Conservation (phyloP, 2,329 filamentous ascomycete genomes). For the Hymenoscyphus fructigenus region DNA sequence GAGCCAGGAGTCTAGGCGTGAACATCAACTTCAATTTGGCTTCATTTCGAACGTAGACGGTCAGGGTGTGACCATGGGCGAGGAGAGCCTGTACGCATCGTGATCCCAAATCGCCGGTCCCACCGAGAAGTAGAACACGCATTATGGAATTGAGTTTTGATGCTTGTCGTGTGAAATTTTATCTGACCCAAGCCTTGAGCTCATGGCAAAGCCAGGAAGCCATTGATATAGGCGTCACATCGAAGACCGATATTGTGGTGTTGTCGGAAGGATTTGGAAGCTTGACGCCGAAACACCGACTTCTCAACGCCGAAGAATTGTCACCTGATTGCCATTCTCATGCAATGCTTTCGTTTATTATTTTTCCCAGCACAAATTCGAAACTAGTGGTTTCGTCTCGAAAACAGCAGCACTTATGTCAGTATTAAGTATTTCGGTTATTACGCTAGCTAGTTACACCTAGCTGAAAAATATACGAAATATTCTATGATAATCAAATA, state of each 20-base stretch:
- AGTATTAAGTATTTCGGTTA: no score
- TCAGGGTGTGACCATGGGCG: slow-evolving; percentile 38
- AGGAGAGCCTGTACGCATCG: slow-evolving; percentile 39
- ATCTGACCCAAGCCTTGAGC: neutral
- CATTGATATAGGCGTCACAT: neutral
- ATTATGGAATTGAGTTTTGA: slow-evolving; percentile 28
- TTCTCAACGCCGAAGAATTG: no score
- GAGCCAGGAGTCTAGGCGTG: slow-evolving; percentile 34
- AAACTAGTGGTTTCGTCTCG: no score
- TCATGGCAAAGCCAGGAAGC: neutral
- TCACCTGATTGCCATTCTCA: no score
- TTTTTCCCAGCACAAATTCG: no score
- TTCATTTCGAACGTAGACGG: slow-evolving; percentile 42
- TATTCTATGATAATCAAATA: no score
- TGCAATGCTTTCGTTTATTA: no score
- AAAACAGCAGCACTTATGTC: no score
- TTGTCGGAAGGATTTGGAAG: no score
- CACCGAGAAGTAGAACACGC: slow-evolving; percentile 43
- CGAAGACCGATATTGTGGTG: neutral
- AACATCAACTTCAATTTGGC: slow-evolving; percentile 40
- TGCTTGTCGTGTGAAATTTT: neutral
- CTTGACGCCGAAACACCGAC: no score
- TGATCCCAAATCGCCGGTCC: slow-evolving; percentile 41
- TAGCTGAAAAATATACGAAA: no score
- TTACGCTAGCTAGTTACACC: no score